A percentile compares a stretch with the other conserved stretches of the same genome.
Evolutionary conservation across 768 basidiomycete species (phyloP).

Genomic region (Leucocoprinus birnbaumii): DNA sequence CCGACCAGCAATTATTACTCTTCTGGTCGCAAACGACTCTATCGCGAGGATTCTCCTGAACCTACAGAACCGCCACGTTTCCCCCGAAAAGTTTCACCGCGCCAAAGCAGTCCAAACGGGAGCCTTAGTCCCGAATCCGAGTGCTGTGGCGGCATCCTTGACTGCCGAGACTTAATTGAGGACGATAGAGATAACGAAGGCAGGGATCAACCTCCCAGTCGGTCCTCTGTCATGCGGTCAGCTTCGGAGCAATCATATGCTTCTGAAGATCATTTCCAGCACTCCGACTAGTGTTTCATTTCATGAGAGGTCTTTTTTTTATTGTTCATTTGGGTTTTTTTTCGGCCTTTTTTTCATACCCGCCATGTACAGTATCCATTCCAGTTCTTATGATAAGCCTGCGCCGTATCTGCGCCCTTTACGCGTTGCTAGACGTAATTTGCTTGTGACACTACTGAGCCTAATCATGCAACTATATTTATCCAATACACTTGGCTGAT

Average conservation of each 20-base stretch:
- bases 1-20: background rate
- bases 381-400: background rate
- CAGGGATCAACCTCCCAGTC: conserved; percentile 13
- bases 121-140: conserved; percentile 32
- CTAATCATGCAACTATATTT: conserved; percentile 6
- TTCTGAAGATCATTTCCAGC: background rate
- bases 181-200: conserved; percentile 18
- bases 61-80: conserved; percentile 3
- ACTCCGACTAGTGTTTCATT: background rate
- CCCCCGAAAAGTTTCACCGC: background rate
- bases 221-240: conserved; percentile 26
- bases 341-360: background rate
- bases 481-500: conserved; percentile 5
- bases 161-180: conserved; percentile 40
- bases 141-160: conserved; percentile 50
- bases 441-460: background rate
- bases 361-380: background rate
- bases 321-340: background rate
- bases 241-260: conserved; percentile 17
- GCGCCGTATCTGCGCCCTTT: background rate
- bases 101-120: conserved; percentile 10
- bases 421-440: too few species aligned
- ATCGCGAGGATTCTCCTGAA: conserved; percentile 27
- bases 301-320: background rate
- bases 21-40: conserved; percentile 28